Evolutionary conservation across 2,329 filamentous ascomycete genomes (phyloP).

Genomic region (Claviceps sp.): DNA sequence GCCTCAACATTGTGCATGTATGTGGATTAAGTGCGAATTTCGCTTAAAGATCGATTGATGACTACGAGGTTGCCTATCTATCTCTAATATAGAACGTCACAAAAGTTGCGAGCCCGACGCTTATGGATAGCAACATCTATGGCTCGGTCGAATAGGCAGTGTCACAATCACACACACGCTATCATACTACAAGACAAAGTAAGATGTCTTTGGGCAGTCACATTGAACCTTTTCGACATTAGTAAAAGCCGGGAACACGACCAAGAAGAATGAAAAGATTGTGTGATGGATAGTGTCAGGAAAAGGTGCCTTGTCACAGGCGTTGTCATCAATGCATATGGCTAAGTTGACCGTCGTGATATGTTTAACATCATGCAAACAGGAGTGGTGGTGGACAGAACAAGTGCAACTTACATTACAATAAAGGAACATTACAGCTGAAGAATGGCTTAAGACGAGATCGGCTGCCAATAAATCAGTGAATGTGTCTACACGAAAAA

Average conservation of each 20-base stretch:
- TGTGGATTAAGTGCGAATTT: too few species aligned
- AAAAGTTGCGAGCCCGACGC: too few species aligned
- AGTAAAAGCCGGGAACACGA: not conserved
- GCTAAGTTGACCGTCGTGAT: constrained; percentile 37
- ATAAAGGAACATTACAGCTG: not conserved
- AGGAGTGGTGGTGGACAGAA: not conserved
- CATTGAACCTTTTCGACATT: not conserved
- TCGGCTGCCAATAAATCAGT: constrained; percentile 1
- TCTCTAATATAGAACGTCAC: too few species aligned
- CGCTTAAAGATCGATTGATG: too few species aligned
- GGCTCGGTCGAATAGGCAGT: too few species aligned
- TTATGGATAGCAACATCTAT: too few species aligned
- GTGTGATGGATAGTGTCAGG: constrained; percentile 11
- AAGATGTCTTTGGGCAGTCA: not conserved
- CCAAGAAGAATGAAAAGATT: not conserved
- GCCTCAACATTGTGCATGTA: too few species aligned
- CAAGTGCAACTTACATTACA: constrained; percentile 19
- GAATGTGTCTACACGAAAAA: constrained; percentile 1
- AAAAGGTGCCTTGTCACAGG: constrained; percentile 31
- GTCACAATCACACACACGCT: not conserved
- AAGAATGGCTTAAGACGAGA: not conserved
- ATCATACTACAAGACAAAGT: not conserved
- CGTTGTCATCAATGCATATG: constrained; percentile 33
- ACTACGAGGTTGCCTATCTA: too few species aligned
- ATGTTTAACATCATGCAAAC: constrained; percentile 27